Base-by-base conservation (phyloP, 306 rosid genomes). In the Trifolium subterraneum region DNA sequence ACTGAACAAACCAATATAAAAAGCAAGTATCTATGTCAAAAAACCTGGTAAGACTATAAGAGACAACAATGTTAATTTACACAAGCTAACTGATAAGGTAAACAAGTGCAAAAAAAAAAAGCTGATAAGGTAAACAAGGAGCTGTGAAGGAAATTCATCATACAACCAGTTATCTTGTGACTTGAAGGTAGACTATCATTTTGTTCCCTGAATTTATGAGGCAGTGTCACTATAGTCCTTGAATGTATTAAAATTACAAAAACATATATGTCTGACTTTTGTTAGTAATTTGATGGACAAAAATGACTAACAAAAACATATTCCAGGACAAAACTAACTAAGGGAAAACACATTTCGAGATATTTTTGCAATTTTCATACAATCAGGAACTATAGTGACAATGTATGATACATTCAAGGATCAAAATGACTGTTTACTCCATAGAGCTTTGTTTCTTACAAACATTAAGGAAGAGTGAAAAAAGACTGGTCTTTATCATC, bases 361-460 rank as follows among this genome's bases (percentile, higher is more conserved):
- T 48, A 8, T n/a, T 5, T 6, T 50, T 7, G 56, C 18, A 50
- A 50, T 18, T 16, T 50, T 50, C 22, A 50, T 50, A 3, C 60
- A 54, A 3, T 10, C 11, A 0, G 60, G 14, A 2, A 10, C 0
- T 54, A 18, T 19, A 52, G 29, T 19, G 2, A 8, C 14, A 3
- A 4, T 8, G 25, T 19, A 23, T 8, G 5, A 19, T 23, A 52
- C 59, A 8, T 52, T 19, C 6, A 52, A 52, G 6, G 13, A 6
- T 9, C 59, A 52, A 52, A 2, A 4, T 52, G 59, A 52, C 12
- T 52, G 25, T 15, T 45, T 45, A 51, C 12, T 16, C 8, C 39
- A 69, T 7, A 16, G 70, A 66, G 66, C 61, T 70, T 69, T 77
- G 67, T 14, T 51, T 71, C 66, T 60, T 31, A 18, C 18, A 78